Evolutionary conservation across 495 filamentous ascomycete species (phyloP).

Genomic region (Chaetomium cochliodes): DNA sequence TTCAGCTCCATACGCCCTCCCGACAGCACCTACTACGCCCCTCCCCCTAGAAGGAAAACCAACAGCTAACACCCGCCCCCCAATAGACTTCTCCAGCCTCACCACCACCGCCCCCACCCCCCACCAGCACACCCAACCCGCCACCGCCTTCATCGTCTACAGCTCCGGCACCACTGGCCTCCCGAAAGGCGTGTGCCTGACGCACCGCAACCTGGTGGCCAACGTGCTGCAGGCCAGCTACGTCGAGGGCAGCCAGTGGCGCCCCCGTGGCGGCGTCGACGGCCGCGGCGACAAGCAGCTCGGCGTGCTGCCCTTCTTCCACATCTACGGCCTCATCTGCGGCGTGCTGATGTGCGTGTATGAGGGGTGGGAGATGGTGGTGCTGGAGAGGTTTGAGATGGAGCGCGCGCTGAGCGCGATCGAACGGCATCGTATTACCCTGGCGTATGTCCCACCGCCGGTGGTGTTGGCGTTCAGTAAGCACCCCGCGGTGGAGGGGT

Average conservation of each 20-base stretch:
- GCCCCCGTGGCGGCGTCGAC: constrained; percentile 58
- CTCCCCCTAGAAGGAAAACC: too few relatives aligned
- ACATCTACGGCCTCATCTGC: constrained; percentile 65
- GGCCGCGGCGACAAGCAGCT: constrained; percentile 68
- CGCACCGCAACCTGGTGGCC: constrained; percentile 75
- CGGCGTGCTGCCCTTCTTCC: constrained; percentile 88
- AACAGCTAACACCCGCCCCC: too few relatives aligned
- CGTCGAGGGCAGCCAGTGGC: constrained; percentile 60
- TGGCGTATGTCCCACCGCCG: constrained; percentile 80
- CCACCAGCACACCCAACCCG: constrained; percentile 36
- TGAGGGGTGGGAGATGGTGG: constrained; percentile 64
- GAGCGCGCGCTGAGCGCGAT: constrained; percentile 72
- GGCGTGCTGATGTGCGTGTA: constrained; percentile 50
- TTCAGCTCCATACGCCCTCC: too few relatives aligned
- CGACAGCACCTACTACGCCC: too few relatives aligned
- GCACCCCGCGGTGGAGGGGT: constrained; percentile 69
- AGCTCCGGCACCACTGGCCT: constrained; percentile 87
- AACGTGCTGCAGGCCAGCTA: constrained; percentile 56
- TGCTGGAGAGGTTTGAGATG: constrained; percentile 85
- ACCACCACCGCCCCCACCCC: constrained; percentile 54
- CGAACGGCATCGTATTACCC: constrained; percentile 72
- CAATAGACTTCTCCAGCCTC: constrained; percentile 69
- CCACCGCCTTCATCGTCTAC: constrained; percentile 70
- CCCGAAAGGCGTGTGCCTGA: constrained; percentile 92
- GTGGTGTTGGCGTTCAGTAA: constrained; percentile 80